These are phyloP conservation scores for Brassica incana DNA, from an alignment of 345 rosid genomes.

Conservation along the genomic window DNA sequence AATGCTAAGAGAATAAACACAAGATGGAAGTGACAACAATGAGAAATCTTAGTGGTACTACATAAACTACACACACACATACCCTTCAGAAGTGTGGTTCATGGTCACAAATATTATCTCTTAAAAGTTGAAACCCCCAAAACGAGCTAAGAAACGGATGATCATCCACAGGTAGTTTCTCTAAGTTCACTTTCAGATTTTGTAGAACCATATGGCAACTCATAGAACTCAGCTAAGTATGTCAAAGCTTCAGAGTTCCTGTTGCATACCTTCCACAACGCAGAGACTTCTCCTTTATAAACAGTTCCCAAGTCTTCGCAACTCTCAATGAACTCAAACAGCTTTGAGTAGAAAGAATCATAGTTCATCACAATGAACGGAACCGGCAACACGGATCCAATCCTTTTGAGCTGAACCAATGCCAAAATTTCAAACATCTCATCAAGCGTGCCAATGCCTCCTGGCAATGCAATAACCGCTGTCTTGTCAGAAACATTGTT, in stretches of 20 bases:
- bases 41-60: background rate
- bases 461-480: conserved; percentile 81
- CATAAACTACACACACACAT: background rate
- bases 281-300: conserved; percentile 68
- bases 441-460: conserved; percentile 90
- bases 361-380: conserved; percentile 90
- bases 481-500: conserved; percentile 57
- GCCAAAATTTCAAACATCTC: conserved; percentile 85
- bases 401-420: conserved; percentile 76
- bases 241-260: conserved; percentile 70
- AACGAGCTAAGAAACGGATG: conserved; percentile 10
- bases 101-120: background rate
- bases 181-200: conserved; percentile 24
- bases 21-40: background rate
- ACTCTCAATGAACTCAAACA: conserved; percentile 69
- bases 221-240: conserved; percentile 66
- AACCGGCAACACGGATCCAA: conserved; percentile 73
- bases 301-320: conserved; percentile 81
- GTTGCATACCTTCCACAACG: conserved; percentile 78
- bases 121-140: background rate
- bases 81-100: conserved; percentile 2
- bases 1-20: background rate
- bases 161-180: conserved; percentile 22
- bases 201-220: conserved; percentile 31
- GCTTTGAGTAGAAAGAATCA: conserved; percentile 69